Evolutionary conservation across 805 yeast species (phyloP).

Genomic region (Clavispora vitiphila): DNA sequence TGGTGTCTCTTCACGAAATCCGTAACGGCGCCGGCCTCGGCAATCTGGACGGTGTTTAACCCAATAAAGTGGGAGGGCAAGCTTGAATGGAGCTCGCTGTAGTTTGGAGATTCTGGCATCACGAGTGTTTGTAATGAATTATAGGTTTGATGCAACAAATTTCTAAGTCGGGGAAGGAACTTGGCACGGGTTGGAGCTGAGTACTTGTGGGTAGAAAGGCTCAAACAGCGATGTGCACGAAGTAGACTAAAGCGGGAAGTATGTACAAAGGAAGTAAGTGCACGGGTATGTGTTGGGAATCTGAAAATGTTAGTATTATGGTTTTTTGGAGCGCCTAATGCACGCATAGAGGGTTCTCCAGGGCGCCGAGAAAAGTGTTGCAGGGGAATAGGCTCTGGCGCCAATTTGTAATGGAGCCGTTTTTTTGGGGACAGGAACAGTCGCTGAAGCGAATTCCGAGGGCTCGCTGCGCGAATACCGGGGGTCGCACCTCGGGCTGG

Average conservation of each 20-base stretch:
- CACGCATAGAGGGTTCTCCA: neutral
- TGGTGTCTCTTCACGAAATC: slow-evolving; percentile 80
- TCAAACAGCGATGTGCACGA: neutral
- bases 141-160: neutral
- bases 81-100: slow-evolving; percentile 16
- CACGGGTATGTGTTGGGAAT: neutral
- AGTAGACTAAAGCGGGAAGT: neutral
- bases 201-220: neutral
- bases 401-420: neutral
- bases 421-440: neutral
- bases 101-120: slow-evolving; percentile 14
- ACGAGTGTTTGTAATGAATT: slow-evolving; percentile 1
- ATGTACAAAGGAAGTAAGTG: neutral
- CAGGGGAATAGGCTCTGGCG: neutral
- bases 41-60: slow-evolving; percentile 66
- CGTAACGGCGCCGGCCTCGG: slow-evolving; percentile 73
- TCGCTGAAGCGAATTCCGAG: neutral
- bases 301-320: neutral
- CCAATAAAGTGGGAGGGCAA: slow-evolving; percentile 80
- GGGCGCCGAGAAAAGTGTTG: neutral
- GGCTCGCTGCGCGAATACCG: neutral
- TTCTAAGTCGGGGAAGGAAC: neutral
- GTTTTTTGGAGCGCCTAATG: neutral
- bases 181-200: neutral
- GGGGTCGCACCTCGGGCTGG: slow-evolving; percentile 1